phyloP scores from a whole-genome alignment of 2,329 filamentous ascomycete genomes.

The Colletotrichum somersetense region DNA sequence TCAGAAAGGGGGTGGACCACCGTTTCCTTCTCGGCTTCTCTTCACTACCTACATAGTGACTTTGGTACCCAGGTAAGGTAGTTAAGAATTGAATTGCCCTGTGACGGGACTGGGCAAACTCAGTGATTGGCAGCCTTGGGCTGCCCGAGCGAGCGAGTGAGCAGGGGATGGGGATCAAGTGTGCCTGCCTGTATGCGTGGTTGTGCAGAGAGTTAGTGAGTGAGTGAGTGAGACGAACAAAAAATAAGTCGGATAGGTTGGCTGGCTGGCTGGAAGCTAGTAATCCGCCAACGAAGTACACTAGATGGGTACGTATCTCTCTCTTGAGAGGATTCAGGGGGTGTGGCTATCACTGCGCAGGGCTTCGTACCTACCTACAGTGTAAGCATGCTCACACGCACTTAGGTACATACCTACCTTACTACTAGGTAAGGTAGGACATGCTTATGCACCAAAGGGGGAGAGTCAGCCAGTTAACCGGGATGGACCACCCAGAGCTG shows the following conservation, averaged over 20 bases:
- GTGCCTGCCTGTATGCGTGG: conserved; percentile 4
- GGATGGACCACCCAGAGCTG: conserved; percentile 18
- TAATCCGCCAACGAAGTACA: background rate
- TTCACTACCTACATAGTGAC: conserved; percentile 20
- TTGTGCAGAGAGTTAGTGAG: conserved; percentile 9
- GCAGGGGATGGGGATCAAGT: conserved; percentile 30
- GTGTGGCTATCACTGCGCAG: too few relatives aligned
- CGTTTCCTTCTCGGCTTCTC: conserved; percentile 13
- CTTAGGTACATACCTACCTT: too few relatives aligned
- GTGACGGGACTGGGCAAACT: conserved; percentile 12
- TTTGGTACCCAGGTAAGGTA: conserved; percentile 2
- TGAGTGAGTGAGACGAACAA: background rate
- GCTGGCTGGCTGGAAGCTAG: background rate
- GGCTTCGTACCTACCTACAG: too few relatives aligned
- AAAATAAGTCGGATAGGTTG: conserved; percentile 18
- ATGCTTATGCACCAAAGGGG: conserved; percentile 39
- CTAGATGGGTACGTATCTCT: conserved; percentile 23
- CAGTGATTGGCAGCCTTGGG: conserved; percentile 31
- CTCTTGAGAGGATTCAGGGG: background rate
- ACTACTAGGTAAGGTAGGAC: background rate
- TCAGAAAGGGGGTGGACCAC: conserved; percentile 35
- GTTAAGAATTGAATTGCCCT: conserved; percentile 31
- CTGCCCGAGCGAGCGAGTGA: conserved; percentile 22
- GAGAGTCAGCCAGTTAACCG: conserved; percentile 29
- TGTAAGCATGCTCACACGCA: conserved; percentile 5